Conservation (phyloP, 306 rosid species). For the Ammopiptanthus mongolicus region DNA sequence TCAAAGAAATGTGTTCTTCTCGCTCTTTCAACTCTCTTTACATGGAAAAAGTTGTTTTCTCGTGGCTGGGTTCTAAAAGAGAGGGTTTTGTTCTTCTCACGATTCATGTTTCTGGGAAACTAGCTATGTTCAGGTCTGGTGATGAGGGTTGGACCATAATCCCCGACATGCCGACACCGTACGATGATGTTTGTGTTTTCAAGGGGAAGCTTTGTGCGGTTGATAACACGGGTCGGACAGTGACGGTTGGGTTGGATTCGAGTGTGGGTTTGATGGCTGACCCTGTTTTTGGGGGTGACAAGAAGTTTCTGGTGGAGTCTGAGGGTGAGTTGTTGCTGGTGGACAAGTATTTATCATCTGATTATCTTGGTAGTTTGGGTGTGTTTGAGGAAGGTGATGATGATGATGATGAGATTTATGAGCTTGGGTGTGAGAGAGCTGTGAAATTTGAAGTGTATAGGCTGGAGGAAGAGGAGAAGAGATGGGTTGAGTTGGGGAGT, state of each 20-base stretch:
- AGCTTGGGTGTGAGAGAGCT: constrained; percentile 41
- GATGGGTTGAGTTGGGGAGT: constrained; percentile 49
- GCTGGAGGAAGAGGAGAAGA: constrained; percentile 39
- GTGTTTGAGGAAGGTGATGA: neutral
- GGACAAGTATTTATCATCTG: constrained; percentile 39
- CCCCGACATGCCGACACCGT: constrained; percentile 56
- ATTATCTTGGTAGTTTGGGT: neutral
- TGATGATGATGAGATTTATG: constrained; percentile 1
- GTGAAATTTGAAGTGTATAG: constrained; percentile 49
- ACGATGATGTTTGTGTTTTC: constrained; percentile 65
- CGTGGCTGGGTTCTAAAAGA: constrained; percentile 16
- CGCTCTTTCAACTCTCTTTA: constrained; percentile 38
- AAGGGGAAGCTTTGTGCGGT: constrained; percentile 49
- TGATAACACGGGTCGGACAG: constrained; percentile 60
- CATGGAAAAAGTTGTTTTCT: constrained; percentile 65
- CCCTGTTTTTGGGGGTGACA: constrained; percentile 85
- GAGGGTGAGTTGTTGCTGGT: constrained; percentile 60
- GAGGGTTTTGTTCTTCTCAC: constrained; percentile 47
- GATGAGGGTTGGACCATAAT: constrained; percentile 58
- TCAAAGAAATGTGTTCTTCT: constrained; percentile 24
- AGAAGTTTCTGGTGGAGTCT: constrained; percentile 68
- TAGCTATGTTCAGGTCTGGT: constrained; percentile 51
- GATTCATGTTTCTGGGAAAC: constrained; percentile 73
- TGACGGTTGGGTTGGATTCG: constrained; percentile 33
- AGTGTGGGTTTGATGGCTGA: constrained; percentile 39